Evolutionary conservation across 2,329 filamentous ascomycete species (phyloP), one percentile per base, ranked within the genome.

Genomic region (Ramularia collo-cygni): DNA sequence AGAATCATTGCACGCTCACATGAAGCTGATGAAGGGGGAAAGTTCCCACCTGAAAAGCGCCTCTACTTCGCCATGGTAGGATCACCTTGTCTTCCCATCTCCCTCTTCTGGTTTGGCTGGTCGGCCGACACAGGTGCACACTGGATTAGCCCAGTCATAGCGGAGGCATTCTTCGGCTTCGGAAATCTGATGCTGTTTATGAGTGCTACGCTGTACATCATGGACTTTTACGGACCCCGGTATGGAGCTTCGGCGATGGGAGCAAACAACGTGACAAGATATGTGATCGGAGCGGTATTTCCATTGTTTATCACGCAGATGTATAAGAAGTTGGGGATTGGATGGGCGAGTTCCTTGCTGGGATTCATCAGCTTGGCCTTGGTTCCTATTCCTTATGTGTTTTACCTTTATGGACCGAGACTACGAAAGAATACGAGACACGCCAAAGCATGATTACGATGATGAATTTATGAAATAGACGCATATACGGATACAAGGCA

Each of bases 291-390:
- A 50, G 54, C 57, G 14, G 57, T 56, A 3, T 66, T 66, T 38
- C 63, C 63, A 5, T 46, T 68, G 10, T 68, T 70, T 37, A 58
- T 60, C 2, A 50, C 61, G 8, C 61, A 57, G 13, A 64, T 68
- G 57, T 68, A 63, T 47, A 46, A 58, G 26, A 52, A 44, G 2
- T 42, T 67, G 8, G 65, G 65, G 0, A 58, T 64, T 0, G 58
- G 53, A 0, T 67, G 64, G 65, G 64, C 64, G 8, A 64, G 60
- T 6, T 62, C 54, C 28, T 33, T 67, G 8, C 45, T 68, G 31
- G 65, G 54, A 0, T 65, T 65, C 26, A 40, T 62, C 9, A 46
- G 50, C 0, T 41, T 61, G 34, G 48, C 46, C 2, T 39, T 58
- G 29, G 50, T 54, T 4, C 56, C 56, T 2, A 48, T 56, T 14